A percentile compares a stretch with the other conserved stretches of the same genome.
phyloP scores from a whole-genome alignment of 2,329 filamentous ascomycete species.

The Leptographium wingfieldii region DNA sequence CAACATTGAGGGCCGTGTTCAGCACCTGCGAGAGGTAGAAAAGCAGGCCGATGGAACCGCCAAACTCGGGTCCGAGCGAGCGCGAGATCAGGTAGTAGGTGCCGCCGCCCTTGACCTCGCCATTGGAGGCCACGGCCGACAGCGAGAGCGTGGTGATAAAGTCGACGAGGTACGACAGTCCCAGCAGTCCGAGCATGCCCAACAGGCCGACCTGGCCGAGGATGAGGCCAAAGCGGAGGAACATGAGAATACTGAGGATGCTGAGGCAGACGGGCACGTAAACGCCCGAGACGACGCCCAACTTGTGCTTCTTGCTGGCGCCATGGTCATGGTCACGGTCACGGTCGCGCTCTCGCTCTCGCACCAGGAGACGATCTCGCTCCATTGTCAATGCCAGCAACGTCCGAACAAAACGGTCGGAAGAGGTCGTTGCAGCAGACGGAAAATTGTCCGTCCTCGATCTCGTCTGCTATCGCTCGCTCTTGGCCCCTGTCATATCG shows the following conservation, averaged over 20 bases:
- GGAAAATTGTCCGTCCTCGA: background rate
- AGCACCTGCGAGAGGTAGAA: conserved; percentile 86
- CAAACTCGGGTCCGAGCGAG: conserved; percentile 77
- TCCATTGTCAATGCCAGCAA: conserved; percentile 17
- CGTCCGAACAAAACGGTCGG: background rate
- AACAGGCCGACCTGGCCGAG: conserved; percentile 67
- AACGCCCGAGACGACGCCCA: conserved; percentile 66
- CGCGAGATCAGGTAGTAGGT: conserved; percentile 84
- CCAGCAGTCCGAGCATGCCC: conserved; percentile 65
- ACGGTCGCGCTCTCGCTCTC: conserved; percentile 1
- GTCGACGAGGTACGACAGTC: conserved; percentile 67
- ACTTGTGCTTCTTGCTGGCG: conserved; percentile 38
- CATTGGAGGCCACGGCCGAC: conserved; percentile 81
- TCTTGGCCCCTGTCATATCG: background rate
- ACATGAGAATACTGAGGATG: conserved; percentile 85
- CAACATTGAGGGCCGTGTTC: conserved; percentile 77
- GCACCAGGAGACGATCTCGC: conserved; percentile 14
- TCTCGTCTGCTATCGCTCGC: background rate
- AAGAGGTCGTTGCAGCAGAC: background rate
- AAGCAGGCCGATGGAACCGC: conserved; percentile 74
- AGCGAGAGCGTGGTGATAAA: conserved; percentile 77
- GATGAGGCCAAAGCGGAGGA: conserved; percentile 76
- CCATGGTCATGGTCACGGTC: conserved; percentile 10
- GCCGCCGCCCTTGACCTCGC: conserved; percentile 75
- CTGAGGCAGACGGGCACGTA: conserved; percentile 85